Evolutionary conservation across 2,329 filamentous ascomycete genomes (phyloP), one percentile per base, ranked within the genome.

Genomic region (Pyrenochaeta sp.): DNA sequence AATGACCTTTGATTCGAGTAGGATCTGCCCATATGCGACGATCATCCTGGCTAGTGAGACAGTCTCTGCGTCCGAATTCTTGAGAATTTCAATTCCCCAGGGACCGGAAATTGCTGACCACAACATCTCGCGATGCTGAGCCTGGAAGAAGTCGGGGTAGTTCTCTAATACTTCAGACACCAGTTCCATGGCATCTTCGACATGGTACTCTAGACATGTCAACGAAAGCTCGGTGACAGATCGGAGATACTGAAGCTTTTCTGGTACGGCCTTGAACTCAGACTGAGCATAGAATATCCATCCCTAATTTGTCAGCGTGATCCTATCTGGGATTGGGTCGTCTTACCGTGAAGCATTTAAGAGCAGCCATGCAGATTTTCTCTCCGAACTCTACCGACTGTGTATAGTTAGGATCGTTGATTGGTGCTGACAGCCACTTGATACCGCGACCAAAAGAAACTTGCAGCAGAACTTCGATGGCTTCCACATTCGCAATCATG

Each of bases 271-370:
- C 3, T 80, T 74, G 35, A 84, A 83, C 19, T 81, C 77, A 22
- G 82, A 80, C 58, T 90, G 87, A 4, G 84, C 85, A 61, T 90
- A 91, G 55, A 83, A 78, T 21, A 90, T 80, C 88, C 88, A 93
- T 4, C 86, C 81, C 85, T 88, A n/a, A 0, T 3, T 13, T 2
- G 32, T 65, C 30, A 65, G 59, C 35, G 6, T 11, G 9, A 17
- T 26, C 17, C 22, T 15, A 17, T 5, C 7, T 3, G 1, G 7
- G 4, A 7, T n/a, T 7, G 15, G 6, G 3, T 18, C 1, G 10
- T 6, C 63, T 20, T 52, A 68, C 65, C 23, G 54, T 59, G 50
- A 71, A 74, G 51, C 60, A 63, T 28, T 60, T 60, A 19, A 71
- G 48, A 21, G 67, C 72, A 26, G 67, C 59, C 18, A 55, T 39